phyloP scores from a whole-genome alignment of 306 rosid species.

The Cicer arietinum region DNA sequence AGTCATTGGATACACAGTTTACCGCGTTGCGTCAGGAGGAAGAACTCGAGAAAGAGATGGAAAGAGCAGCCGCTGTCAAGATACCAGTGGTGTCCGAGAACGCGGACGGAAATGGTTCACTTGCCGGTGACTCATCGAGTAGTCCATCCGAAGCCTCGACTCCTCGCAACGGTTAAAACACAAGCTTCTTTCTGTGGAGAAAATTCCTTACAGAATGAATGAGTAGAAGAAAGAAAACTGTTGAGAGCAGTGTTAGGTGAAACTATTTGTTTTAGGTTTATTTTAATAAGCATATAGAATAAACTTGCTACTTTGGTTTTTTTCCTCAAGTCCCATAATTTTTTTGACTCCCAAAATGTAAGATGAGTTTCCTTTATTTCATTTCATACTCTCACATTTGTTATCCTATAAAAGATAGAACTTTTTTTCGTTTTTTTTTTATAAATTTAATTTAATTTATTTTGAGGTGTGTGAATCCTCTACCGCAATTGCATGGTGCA shows the following conservation, averaged over 20 bases:
- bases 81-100: conserved; percentile 76
- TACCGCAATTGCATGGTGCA: too few species aligned
- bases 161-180: conserved; percentile 51
- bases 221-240: conserved; percentile 45
- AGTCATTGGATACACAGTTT: conserved; percentile 86
- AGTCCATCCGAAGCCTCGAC: conserved; percentile 67
- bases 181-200: conserved; percentile 42
- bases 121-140: conserved; percentile 60
- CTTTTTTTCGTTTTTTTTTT: neutral
- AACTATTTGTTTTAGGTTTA: conserved; percentile 56
- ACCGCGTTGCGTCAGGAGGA: conserved; percentile 79
- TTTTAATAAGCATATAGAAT: conserved; percentile 44
- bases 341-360: conserved; percentile 44
- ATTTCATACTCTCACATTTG: conserved; percentile 42
- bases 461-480: neutral
- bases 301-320: conserved; percentile 47
- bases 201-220: conserved; percentile 41
- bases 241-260: conserved; percentile 49
- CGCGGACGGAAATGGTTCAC: conserved; percentile 61
- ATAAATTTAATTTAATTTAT: neutral
- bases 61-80: conserved; percentile 80
- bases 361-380: conserved; percentile 34
- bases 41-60: conserved; percentile 96
- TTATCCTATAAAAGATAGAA: conserved; percentile 30
- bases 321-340: conserved; percentile 36